These are phyloP conservation scores for Nitzschia sp. DNA, from an alignment of 108 stramenopile species.

Conservation along the genomic window DNA sequence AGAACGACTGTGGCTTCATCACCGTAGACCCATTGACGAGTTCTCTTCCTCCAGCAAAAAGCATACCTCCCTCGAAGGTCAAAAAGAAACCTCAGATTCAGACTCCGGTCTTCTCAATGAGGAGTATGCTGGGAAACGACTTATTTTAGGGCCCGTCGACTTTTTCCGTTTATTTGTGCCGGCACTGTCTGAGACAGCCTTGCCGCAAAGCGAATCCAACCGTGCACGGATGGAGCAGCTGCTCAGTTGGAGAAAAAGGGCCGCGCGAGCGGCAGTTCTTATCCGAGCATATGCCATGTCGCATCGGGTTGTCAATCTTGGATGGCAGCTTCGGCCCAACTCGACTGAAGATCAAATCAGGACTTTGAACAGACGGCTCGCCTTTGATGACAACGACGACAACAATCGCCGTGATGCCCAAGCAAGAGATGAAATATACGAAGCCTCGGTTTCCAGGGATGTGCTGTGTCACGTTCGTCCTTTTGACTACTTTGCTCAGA, in stretches of 20 bases:
- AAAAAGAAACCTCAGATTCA: conserved; percentile 11
- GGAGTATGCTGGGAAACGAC: conserved; percentile 41
- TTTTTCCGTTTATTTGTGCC: conserved; percentile 72
- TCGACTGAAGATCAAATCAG: background rate
- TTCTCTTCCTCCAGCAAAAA: conserved; percentile 7
- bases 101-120: conserved; percentile 17
- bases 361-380: conserved; percentile 39
- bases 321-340: conserved; percentile 51
- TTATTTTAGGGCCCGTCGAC: conserved; percentile 61
- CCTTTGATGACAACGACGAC: conserved; percentile 66
- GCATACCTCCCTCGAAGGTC: background rate
- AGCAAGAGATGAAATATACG: conserved; percentile 67
- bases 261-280: conserved; percentile 58
- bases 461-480: conserved; percentile 38
- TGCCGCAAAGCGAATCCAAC: conserved; percentile 41
- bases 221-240: conserved; percentile 49
- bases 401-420: conserved; percentile 51
- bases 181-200: conserved; percentile 33
- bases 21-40: conserved; percentile 15
- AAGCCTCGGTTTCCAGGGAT: conserved; percentile 69
- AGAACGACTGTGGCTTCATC: conserved; percentile 37
- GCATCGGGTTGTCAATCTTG: conserved; percentile 49
- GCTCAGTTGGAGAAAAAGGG: conserved; percentile 52
- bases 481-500: conserved; percentile 24
- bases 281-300: conserved; percentile 55